A percentile compares a stretch with the other conserved stretches of the same genome.
These are phyloP conservation scores for Cadophora sp. DNA, from an alignment of 2,329 filamentous ascomycete species.

Conservation along the genomic window DNA sequence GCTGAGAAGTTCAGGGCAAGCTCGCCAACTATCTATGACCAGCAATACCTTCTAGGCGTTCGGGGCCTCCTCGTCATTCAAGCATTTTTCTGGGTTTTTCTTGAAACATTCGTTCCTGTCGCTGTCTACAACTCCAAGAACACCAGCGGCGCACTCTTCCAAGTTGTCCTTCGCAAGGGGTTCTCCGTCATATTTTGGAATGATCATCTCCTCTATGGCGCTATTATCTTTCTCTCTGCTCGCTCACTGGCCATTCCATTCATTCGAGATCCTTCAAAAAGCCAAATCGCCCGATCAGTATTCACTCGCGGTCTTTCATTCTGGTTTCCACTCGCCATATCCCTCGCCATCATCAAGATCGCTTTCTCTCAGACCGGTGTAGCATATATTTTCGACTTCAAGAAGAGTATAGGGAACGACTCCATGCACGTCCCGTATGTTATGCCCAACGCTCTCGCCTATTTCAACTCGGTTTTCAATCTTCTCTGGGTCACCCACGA, in stretches of 20 bases:
- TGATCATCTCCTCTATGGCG: slow-evolving; percentile 52
- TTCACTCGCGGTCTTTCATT: not conserved
- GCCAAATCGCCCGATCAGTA: not conserved
- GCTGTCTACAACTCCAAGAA: not conserved
- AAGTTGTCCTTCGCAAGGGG: slow-evolving; percentile 51
- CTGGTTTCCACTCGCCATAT: not conserved
- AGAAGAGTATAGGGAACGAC: not conserved
- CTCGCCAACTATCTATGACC: not conserved
- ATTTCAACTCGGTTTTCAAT: slow-evolving; percentile 55
- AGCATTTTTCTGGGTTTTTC: not conserved
- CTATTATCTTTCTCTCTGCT: slow-evolving; percentile 54
- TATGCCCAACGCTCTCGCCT: slow-evolving; percentile 49
- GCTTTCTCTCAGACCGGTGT: not conserved
- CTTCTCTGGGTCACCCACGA: slow-evolving; percentile 53
- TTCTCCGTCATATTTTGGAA: slow-evolving; percentile 55
- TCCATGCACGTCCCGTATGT: slow-evolving; percentile 45
- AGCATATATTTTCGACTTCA: not conserved
- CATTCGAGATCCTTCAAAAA: slow-evolving; percentile 43
- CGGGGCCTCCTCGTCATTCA: not conserved
- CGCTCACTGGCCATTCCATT: slow-evolving; percentile 52
- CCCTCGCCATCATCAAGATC: not conserved
- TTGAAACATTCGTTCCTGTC: not conserved
- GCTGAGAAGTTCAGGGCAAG: too few relatives aligned
- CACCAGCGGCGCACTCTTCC: slow-evolving; percentile 45
- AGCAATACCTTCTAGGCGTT: not conserved